Conservation (phyloP, 257 asterid species). For the Handroanthus guayacan region DNA sequence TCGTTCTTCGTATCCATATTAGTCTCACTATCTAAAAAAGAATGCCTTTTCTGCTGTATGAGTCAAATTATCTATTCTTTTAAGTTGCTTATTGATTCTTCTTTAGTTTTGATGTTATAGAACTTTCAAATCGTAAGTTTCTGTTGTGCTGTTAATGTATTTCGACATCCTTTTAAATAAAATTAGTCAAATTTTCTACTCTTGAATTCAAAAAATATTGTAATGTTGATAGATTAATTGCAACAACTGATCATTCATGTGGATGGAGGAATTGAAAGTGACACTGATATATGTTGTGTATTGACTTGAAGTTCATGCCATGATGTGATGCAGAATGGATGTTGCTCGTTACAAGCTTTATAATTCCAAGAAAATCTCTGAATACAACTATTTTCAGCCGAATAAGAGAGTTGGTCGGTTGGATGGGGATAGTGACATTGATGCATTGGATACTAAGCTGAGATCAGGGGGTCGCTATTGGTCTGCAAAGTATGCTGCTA, state of each 20-base stretch:
- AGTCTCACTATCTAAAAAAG: neutral
- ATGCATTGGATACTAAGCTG: slow-evolving; percentile 68
- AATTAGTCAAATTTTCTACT: neutral
- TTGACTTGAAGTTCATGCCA: slow-evolving; percentile 29
- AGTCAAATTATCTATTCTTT: neutral
- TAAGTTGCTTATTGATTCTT: neutral
- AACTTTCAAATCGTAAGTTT: neutral
- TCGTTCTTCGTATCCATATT: slow-evolving; percentile 15
- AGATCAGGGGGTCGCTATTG: slow-evolving; percentile 92
- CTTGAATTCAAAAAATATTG: neutral
- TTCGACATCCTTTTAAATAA: neutral
- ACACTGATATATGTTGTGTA: slow-evolving; percentile 1
- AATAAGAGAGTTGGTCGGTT: slow-evolving; percentile 47
- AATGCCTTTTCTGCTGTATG: neutral
- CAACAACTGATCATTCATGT: neutral
- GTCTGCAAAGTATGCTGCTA: slow-evolving; percentile 81
- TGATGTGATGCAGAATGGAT: slow-evolving; percentile 82
- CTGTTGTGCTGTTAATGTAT: neutral
- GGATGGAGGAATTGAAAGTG: neutral
- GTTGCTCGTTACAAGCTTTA: slow-evolving; percentile 87
- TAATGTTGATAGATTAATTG: neutral
- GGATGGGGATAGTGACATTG: slow-evolving; percentile 73
- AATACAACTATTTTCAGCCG: slow-evolving; percentile 39
- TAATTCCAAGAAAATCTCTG: slow-evolving; percentile 57
- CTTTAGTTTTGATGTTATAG: neutral